Base-by-base conservation (phyloP, 2,329 filamentous ascomycete species). In the Pseudogymnoascus sp. region DNA sequence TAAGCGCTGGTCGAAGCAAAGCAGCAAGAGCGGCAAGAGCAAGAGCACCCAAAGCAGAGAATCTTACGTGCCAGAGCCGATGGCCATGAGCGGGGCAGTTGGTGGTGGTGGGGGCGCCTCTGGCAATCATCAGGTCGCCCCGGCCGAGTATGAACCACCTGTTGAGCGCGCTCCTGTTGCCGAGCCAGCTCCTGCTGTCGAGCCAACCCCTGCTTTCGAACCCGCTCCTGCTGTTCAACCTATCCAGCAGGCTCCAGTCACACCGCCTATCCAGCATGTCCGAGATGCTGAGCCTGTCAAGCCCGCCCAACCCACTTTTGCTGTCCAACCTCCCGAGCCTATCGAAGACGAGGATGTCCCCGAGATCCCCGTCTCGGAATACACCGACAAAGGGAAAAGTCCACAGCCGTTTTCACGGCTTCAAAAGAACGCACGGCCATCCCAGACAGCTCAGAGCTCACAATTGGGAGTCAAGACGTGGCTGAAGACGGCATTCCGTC, bases 401-500 rank as follows among this genome's bases (percentile, higher is more conserved):
- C 63, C 7, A 67, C 68, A 7, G 65, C 67, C 3, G 59, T 68
- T 36, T 67, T 67, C 16, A 59, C 67, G 30, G 60, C 38, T n/a
- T 65, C 67, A 16, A 60, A 67, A 36, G 62, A 64, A 35, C 64
- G 68, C 60, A 58, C 61, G 14, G 62, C 64, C 39, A 69, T 68
- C 63, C 64, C 70, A 5, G 5, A 28, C 45, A 2, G 16, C 52
- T 5, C 4, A 6, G 7, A 16, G 2, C 19, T 36, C 74, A 59
- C 64, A 45, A 35, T 55, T 60, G 49, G 78, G 77, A 64, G 78
- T 83, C 45, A 83, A 78, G 66, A 77, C 76, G 39, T 85, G 83
- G 83, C 75, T 85, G 61, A 84, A 80, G 70, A 80, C 78, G 23
- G 80, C 78, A 5, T 80, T 85, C 64, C 74, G 75, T n/a, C 66